A percentile compares a stretch with the other conserved stretches of the same genome.
These are phyloP conservation scores for Somion occarium DNA, from an alignment of 1,284 basidiomycete species.

Conservation along the genomic window DNA sequence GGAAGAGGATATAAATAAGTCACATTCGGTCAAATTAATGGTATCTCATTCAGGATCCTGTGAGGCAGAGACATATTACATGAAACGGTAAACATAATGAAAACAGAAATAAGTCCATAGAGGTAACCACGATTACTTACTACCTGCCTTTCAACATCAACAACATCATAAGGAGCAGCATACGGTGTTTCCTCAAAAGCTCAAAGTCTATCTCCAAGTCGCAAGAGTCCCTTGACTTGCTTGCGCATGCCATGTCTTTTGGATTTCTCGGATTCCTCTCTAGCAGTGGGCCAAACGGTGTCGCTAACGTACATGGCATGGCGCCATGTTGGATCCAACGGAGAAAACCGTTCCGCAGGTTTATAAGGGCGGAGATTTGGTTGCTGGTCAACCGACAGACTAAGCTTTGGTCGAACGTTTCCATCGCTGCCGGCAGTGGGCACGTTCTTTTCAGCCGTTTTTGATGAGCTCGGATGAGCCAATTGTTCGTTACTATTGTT, in stretches of 20 bases:
- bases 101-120: not conserved
- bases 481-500: not conserved
- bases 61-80: not conserved
- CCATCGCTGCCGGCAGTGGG: not conserved
- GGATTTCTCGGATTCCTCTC: not conserved
- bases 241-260: not conserved
- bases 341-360: not conserved
- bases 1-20: no score
- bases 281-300: conserved; percentile 17
- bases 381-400: not conserved
- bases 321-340: conserved; percentile 15
- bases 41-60: not conserved
- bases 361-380: not conserved
- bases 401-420: not conserved
- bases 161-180: no score
- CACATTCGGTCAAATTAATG: no score
- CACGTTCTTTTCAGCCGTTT: not conserved
- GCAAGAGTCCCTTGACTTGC: not conserved
- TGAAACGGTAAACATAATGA: not conserved
- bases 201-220: not conserved
- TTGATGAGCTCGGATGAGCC: not conserved
- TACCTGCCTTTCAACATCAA: no score
- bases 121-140: not conserved
- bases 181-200: no score
- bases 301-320: conserved; percentile 21